These are phyloP conservation scores for Melaleuca alternifolia DNA, from an alignment of 345 rosid genomes.

Conservation along the genomic window DNA sequence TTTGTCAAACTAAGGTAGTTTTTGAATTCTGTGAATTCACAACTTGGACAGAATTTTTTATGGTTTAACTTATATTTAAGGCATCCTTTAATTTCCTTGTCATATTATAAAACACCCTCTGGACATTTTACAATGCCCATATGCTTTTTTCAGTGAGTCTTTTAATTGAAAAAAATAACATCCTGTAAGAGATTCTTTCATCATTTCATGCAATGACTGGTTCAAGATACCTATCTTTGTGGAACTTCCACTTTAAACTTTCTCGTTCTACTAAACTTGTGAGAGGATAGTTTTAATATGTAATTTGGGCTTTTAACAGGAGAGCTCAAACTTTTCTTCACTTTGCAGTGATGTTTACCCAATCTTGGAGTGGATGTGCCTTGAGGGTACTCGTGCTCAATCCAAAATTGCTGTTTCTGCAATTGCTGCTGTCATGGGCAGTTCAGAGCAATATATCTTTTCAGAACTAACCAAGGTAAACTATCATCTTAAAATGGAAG, in stretches of 20 bases:
- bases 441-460: slow-evolving; percentile 33
- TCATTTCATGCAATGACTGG: neutral
- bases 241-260: neutral
- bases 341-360: slow-evolving; percentile 56
- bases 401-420: slow-evolving; percentile 83
- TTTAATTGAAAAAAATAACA: neutral
- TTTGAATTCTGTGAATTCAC: neutral
- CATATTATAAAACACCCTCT: neutral
- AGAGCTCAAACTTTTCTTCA: neutral
- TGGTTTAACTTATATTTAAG: neutral
- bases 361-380: slow-evolving; percentile 49
- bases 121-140: neutral
- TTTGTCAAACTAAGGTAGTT: slow-evolving; percentile 57
- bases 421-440: slow-evolving; percentile 49
- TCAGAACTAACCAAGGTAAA: slow-evolving; percentile 67
- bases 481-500: neutral
- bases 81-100: neutral
- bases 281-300: neutral
- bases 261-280: neutral
- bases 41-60: neutral
- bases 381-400: slow-evolving; percentile 73
- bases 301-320: neutral
- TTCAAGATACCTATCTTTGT: neutral
- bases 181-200: neutral
- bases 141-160: neutral